These are phyloP conservation scores for Chytriomyces hyalinus DNA, from an alignment of 192 early-diverging fungal genomes.

Conservation along the genomic window DNA sequence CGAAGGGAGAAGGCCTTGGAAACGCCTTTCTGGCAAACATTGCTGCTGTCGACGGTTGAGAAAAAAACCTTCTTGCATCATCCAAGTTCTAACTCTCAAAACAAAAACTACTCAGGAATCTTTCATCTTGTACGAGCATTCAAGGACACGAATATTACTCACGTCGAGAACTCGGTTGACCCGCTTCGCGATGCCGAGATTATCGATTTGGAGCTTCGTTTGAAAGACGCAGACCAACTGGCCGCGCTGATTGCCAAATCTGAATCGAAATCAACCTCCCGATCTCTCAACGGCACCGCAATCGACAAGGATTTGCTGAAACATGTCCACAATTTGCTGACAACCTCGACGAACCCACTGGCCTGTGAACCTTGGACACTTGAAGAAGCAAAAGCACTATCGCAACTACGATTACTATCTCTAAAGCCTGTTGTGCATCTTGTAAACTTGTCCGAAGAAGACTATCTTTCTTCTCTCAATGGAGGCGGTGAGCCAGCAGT, in stretches of 20 bases:
- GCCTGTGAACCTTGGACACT: slow-evolving; percentile 70
- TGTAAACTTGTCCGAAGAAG: slow-evolving; percentile 82
- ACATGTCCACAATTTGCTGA: slow-evolving; percentile 16
- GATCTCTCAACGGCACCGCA: background rate
- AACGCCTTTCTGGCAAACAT: slow-evolving; percentile 96
- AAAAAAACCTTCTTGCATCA: background rate
- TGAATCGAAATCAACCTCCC: no score
- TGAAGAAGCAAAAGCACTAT: slow-evolving; percentile 89
- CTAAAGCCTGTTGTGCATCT: slow-evolving; percentile 89
- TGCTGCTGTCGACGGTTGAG: slow-evolving; percentile 51
- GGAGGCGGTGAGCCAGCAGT: slow-evolving; percentile 76
- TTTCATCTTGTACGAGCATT: slow-evolving; percentile 68
- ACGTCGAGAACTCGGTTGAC: slow-evolving; percentile 71
- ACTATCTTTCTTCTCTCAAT: slow-evolving; percentile 53
- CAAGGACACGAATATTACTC: slow-evolving; percentile 81
- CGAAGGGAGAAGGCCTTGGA: slow-evolving; percentile 62
- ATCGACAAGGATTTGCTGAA: slow-evolving; percentile 13
- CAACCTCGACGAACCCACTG: slow-evolving; percentile 6
- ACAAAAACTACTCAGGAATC: slow-evolving; percentile 31
- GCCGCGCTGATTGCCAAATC: background rate
- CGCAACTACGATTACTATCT: slow-evolving; percentile 80
- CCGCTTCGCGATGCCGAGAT: slow-evolving; percentile 87
- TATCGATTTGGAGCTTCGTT: slow-evolving; percentile 83
- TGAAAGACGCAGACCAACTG: slow-evolving; percentile 36
- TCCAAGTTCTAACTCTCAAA: background rate